Evolutionary conservation across 306 rosid species (phyloP).

Genomic region (Trichosanthes cucumerina): DNA sequence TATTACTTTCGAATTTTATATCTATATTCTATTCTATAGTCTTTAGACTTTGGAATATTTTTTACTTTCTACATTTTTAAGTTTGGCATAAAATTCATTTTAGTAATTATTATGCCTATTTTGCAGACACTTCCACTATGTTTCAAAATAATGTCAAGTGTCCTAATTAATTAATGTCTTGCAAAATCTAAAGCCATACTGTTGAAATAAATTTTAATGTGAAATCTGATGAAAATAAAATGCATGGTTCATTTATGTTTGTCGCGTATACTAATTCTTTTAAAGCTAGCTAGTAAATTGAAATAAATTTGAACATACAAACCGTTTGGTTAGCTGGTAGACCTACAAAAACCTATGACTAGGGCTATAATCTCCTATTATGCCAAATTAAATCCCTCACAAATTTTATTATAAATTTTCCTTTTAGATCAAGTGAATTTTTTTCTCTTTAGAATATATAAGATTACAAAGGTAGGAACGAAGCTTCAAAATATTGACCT

Average conservation of each 20-base stretch:
- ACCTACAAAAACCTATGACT: not conserved
- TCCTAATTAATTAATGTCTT: no score
- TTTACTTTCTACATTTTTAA: not conserved
- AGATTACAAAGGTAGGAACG: no score
- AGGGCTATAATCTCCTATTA: not conserved
- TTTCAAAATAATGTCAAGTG: no score
- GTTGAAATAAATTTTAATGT: not conserved
- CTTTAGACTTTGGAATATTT: not conserved
- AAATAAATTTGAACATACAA: not conserved
- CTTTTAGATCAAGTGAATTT: no score
- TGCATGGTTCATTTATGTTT: not conserved
- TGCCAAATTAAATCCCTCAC: no score
- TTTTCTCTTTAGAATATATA: no score
- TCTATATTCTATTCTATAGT: not conserved
- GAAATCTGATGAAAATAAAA: not conserved
- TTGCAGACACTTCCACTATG: no score
- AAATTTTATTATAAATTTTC: no score
- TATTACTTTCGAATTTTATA: not conserved
- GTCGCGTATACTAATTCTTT: not conserved
- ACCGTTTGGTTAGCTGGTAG: not conserved
- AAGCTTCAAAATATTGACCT: no score
- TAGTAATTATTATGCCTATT: no score
- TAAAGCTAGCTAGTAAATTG: not conserved
- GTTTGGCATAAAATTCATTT: not conserved
- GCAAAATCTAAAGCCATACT: no score